phyloP scores from a whole-genome alignment of 495 filamentous ascomycete species.

The Penicillium antarcticum region DNA sequence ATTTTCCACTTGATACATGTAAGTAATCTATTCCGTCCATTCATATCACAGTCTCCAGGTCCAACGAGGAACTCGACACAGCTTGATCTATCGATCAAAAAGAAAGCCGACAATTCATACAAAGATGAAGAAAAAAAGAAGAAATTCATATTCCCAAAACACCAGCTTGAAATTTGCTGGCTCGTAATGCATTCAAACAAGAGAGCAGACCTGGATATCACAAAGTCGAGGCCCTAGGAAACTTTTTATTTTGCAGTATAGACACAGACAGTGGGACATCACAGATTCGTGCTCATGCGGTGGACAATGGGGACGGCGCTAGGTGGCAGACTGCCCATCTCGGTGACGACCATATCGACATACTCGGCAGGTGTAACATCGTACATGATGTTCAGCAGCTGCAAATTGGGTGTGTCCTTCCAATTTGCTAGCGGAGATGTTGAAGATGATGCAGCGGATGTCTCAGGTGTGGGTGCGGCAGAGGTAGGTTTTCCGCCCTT shows the following conservation, averaged over 20 bases:
- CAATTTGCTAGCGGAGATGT: slow-evolving; percentile 51
- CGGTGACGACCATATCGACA: slow-evolving; percentile 84
- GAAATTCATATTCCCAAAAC: too few species aligned
- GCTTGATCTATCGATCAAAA: too few species aligned
- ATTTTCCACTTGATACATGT: too few species aligned
- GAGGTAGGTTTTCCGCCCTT: slow-evolving; percentile 35
- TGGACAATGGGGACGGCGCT: slow-evolving; percentile 66
- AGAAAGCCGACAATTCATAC: too few species aligned
- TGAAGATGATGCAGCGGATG: slow-evolving; percentile 14
- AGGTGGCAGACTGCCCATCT: slow-evolving; percentile 83
- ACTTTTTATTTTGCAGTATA: neutral
- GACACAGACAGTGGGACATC: slow-evolving; percentile 3
- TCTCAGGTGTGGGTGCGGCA: slow-evolving; percentile 19
- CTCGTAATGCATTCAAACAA: too few species aligned
- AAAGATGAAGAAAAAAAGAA: too few species aligned
- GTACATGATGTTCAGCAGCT: slow-evolving; percentile 82
- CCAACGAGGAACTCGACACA: too few species aligned
- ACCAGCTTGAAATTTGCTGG: too few species aligned
- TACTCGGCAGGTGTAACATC: slow-evolving; percentile 92
- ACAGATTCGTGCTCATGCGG: slow-evolving; percentile 48
- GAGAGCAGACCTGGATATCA: too few species aligned
- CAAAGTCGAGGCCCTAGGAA: too few species aligned
- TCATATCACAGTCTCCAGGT: too few species aligned
- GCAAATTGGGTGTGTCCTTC: slow-evolving; percentile 59
- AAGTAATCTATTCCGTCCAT: too few species aligned